These are phyloP conservation scores for Cucurbitaria berberidis DNA, from an alignment of 2,329 filamentous ascomycete genomes.

Conservation along the genomic window DNA sequence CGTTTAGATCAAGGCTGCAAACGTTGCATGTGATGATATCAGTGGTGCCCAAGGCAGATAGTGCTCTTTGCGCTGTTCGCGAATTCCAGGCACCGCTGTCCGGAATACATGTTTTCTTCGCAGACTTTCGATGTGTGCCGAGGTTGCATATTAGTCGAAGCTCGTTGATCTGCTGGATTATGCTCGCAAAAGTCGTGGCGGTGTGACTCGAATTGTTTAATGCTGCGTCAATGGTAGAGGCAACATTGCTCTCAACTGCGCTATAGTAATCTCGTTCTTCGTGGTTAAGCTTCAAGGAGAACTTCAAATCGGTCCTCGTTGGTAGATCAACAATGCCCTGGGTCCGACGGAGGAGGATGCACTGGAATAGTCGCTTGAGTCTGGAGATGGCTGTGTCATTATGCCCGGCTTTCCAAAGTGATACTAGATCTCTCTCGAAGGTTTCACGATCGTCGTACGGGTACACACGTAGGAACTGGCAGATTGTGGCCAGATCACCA, in stretches of 20 bases:
- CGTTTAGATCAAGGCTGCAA: neutral
- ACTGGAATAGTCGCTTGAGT: conserved; percentile 48
- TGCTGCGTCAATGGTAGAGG: conserved; percentile 33
- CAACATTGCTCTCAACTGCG: neutral
- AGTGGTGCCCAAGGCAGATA: neutral
- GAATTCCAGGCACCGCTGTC: neutral
- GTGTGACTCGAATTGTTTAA: conserved; percentile 13
- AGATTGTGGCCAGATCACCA: conserved; percentile 10
- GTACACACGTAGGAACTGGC: conserved; percentile 13
- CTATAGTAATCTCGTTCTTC: conserved; percentile 49
- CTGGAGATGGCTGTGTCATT: conserved; percentile 46
- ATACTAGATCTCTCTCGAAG: conserved; percentile 50
- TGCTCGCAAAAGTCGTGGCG: conserved; percentile 46
- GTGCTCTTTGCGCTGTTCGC: neutral
- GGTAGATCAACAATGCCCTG: conserved; percentile 51
- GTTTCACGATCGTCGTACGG: conserved; percentile 30
- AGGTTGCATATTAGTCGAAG: conserved; percentile 57
- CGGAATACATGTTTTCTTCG: neutral
- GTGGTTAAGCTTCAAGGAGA: conserved; percentile 42
- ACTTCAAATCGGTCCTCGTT: conserved; percentile 38
- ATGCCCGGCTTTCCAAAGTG: conserved; percentile 48
- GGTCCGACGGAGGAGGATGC: conserved; percentile 50
- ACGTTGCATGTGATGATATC: neutral
- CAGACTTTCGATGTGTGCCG: conserved; percentile 30
- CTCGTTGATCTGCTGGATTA: conserved; percentile 54